phyloP scores from a whole-genome alignment of 108 stramenopile species.

The Skeletonema costatum region DNA sequence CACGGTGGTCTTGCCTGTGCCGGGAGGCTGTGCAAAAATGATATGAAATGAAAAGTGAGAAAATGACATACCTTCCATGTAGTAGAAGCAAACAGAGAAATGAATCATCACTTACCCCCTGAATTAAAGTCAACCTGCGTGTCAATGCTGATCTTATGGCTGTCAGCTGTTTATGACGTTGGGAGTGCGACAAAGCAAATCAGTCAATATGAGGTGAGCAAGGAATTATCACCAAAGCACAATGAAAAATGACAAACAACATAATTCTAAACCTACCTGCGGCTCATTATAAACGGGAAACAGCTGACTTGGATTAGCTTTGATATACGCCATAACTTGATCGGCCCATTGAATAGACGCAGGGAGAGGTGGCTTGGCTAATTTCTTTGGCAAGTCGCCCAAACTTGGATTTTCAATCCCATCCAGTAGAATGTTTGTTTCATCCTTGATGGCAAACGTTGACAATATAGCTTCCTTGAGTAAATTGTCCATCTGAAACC shows the following conservation, averaged over 20 bases:
- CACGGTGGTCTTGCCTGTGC: slow-evolving; percentile 75
- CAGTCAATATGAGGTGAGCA: too few species aligned
- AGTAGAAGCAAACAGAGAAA: neutral
- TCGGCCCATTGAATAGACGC: slow-evolving; percentile 64
- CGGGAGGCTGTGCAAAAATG: slow-evolving; percentile 10
- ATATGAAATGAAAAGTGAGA: neutral
- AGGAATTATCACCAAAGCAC: too few species aligned
- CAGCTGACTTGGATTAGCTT: slow-evolving; percentile 54
- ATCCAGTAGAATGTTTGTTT: slow-evolving; percentile 40
- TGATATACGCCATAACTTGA: slow-evolving; percentile 66
- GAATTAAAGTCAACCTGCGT: slow-evolving; percentile 79
- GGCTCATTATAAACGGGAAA: slow-evolving; percentile 41
- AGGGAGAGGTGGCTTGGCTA: slow-evolving; percentile 76
- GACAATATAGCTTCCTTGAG: slow-evolving; percentile 73
- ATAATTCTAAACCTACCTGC: too few species aligned
- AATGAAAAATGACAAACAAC: too few species aligned
- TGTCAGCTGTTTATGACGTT: slow-evolving; percentile 50
- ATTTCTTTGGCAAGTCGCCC: slow-evolving; percentile 56
- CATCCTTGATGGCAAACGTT: slow-evolving; percentile 68
- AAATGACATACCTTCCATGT: neutral
- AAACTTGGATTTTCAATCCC: slow-evolving; percentile 52
- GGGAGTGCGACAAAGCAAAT: too few species aligned
- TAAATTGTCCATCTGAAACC: slow-evolving; percentile 76
- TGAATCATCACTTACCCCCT: slow-evolving; percentile 58
- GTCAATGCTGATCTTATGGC: slow-evolving; percentile 81